Conservation (phyloP, 140 eudicot species). For the Bidens hawaiensis region DNA sequence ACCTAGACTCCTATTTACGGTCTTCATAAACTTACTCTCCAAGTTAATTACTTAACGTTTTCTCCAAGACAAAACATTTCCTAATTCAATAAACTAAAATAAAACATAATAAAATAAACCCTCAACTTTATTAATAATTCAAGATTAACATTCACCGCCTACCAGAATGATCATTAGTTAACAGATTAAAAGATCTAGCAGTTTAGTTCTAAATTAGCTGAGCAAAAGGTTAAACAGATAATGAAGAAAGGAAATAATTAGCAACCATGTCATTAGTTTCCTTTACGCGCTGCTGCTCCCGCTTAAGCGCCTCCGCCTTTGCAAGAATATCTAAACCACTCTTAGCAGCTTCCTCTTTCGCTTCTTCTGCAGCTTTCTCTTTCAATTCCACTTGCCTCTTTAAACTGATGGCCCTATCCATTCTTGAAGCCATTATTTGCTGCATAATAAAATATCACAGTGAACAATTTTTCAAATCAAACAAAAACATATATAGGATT, state of each 20-base stretch:
- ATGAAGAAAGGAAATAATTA: background rate
- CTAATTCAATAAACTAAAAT: too few species aligned
- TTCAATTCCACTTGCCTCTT: background rate
- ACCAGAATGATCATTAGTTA: background rate
- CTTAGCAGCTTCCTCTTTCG: background rate
- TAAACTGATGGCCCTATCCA: background rate
- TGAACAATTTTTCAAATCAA: too few species aligned
- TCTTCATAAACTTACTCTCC: too few species aligned
- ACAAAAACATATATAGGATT: too few species aligned
- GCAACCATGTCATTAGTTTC: background rate
- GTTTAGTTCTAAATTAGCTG: background rate
- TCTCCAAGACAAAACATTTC: too few species aligned
- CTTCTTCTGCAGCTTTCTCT: slow-evolving; percentile 4
- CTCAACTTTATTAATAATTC: too few species aligned
- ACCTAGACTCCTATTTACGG: too few species aligned
- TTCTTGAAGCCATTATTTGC: background rate
- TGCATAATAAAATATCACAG: background rate
- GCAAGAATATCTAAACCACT: background rate
- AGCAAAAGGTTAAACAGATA: background rate
- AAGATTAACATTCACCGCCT: too few species aligned
- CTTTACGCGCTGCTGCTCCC: background rate
- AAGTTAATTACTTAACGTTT: too few species aligned
- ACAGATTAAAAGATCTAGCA: background rate
- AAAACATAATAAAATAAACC: too few species aligned
- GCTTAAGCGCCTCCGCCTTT: background rate